Base-by-base conservation (phyloP, 2,329 filamentous ascomycete genomes). In the Cryoendolithus antarcticus region DNA sequence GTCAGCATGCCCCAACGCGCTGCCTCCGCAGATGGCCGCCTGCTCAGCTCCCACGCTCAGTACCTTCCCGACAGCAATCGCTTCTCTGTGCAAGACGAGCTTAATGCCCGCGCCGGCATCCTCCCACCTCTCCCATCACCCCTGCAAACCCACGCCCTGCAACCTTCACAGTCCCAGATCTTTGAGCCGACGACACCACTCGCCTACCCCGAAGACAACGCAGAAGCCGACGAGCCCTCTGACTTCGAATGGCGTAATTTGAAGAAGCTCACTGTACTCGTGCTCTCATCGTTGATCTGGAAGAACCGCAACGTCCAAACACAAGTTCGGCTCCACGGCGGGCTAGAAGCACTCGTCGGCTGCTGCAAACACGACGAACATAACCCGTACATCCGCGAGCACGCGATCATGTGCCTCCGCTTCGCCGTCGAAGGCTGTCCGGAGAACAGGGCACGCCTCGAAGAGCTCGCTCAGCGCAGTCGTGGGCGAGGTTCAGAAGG, bases 301-400 rank as follows among this genome's bases (percentile, higher is more conserved):
- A 91, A 91, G 35, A 85, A 82, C 50, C 73, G 80, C 1, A 74
- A 77, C 6, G 88, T 95, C 0, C 89, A 96, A 61, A 77, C 82
- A 51, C 89, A 95, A 57, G 84, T 96, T 45, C 75, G 93, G 33
- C 74, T 78, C 35, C 76, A 89, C 51, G 83, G 86, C 47, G 89
- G 89, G 32, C 82, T 96, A 32, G 83, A 93, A 49, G 80, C 84
- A 0, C 72, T 96, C 12, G 73, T 95, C 10, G 86, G 86, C 53
- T 94, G 86, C 61, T 95, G 86, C 52, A 75, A 79, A 27, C 91
- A 91, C 56, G 89, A 96, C 56, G 86, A 89, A 50, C 78, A 93
- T 62, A 95, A 95, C 55, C 86, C 86, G 0, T 95, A 89, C 56
- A 88, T 93, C 46, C 85, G 89, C 53, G 89, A 96, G 60, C 83